These are phyloP conservation scores for Aspergillus udagawae DNA, from an alignment of 2,329 filamentous ascomycete genomes.

Conservation along the genomic window DNA sequence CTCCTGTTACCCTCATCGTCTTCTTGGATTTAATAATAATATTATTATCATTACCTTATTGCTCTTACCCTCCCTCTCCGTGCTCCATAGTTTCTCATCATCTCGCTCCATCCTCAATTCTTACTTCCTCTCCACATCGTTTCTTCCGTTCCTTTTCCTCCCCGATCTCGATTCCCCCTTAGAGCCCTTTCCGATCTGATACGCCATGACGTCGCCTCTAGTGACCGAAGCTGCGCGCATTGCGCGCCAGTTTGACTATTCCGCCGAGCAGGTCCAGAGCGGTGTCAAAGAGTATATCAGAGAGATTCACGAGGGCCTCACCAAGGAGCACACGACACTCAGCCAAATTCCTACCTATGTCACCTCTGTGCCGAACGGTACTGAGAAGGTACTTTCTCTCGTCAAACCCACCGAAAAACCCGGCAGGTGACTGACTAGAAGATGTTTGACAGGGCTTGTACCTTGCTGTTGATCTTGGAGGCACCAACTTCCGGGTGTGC, in stretches of 20 bases:
- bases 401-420: not conserved
- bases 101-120: not conserved
- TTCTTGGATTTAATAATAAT: not conserved
- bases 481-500: slow-evolving; percentile 97
- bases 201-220: slow-evolving; percentile 37
- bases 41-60: not conserved
- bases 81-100: not conserved
- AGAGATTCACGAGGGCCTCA: slow-evolving; percentile 83
- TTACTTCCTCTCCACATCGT: not conserved
- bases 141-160: slow-evolving; percentile 4
- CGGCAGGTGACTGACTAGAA: not conserved
- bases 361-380: slow-evolving; percentile 91
- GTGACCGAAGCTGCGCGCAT: slow-evolving; percentile 72
- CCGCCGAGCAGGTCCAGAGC: slow-evolving; percentile 70
- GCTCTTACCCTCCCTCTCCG: slow-evolving; percentile 2
- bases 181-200: not conserved
- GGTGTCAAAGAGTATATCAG: slow-evolving; percentile 80
- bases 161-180: not conserved
- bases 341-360: slow-evolving; percentile 98
- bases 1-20: slow-evolving; percentile 1
- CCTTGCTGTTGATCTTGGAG: slow-evolving; percentile 94
- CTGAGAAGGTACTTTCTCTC: slow-evolving; percentile 70
- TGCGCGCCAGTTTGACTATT: slow-evolving; percentile 80
- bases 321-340: slow-evolving; percentile 72
- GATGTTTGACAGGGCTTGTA: slow-evolving; percentile 70